Evolutionary conservation across 2,329 filamentous ascomycete species (phyloP), one percentile per base, ranked within the genome.

Genomic region (Ascochyta koolunga): DNA sequence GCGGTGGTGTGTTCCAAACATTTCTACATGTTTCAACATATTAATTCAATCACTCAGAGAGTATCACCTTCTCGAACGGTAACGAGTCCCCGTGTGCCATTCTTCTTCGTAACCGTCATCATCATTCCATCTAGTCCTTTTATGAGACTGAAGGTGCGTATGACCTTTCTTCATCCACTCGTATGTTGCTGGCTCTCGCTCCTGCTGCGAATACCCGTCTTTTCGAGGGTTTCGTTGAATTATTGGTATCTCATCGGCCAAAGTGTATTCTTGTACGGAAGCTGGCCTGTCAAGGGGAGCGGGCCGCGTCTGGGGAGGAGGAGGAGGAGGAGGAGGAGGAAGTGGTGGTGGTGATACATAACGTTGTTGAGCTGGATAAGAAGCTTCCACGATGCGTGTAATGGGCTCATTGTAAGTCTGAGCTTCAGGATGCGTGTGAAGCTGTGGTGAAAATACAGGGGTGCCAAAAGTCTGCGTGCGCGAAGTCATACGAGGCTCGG

Each of bases 111-210:
- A 6, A 11, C 15, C 32, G 8, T 27, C 25, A 27, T 27, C 5
- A 7, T 16, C 25, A 9, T 16, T n/a, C 24, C 24, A 13, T 13
- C 11, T 13, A 29, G 13, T 25, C 11, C 16, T 32, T 10, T 13
- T 35, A 13, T 18, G 16, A 6, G 31, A 19, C 4, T 7, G 24
- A 19, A 36, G 35, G 5, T 49, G 27, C 40, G 16, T 49, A 29
- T 54, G 45, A 10, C 41, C 31, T 13, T 54, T 45, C 49, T 29
- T 57, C 15, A 33, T 54, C 38, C 45, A 42, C 15, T 54, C 39
- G 9, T 54, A 54, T 10, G 16, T 27, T 8, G 25, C 3, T 21
- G 18, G 35, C 33, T 3, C 8, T 9, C 9, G 11, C 11, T 13
- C 35, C 18, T 22, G 35, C 19, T 22, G 9, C 32, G 18, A 11